Evolutionary conservation across 2,329 filamentous ascomycete genomes (phyloP), one percentile per base, ranked within the genome.

Genomic region (Aureobasidium zeae): DNA sequence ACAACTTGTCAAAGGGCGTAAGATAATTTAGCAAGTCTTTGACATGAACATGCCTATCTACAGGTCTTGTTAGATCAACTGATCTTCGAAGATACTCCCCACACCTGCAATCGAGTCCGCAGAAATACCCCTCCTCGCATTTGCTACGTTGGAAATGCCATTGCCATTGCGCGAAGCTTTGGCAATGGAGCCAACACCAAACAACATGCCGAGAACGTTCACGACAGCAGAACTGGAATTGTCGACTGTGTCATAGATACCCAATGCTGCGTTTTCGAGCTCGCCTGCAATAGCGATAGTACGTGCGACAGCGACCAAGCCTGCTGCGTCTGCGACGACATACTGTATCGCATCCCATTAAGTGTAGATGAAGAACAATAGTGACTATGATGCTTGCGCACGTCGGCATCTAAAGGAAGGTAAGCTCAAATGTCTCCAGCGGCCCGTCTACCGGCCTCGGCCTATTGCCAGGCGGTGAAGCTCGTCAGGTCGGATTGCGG

Each of bases 171-270:
- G 45, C 26, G 16, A 29, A 20, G 31, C 44, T 42, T 47, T 49
- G 13, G 45, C 44, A 35, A 49, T 48, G 16, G 28, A 6, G 20
- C 39, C 45, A 25, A 49, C 38, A 31, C 47, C 47, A 13, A 49
- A 4, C 15, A 49, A n/a, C 47, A 49, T 49, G 25, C 47, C 47
- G 11, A 49, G 20, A 10, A 49, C 36, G 17, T 49, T 49, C 25
- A 49, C 30, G 15, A 49, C 19, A 10, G 47, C 47, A 20, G 37
- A 30, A 11, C 31, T 37, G 1, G 47, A 38, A 19, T 48, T 39
- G 15, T 49, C 10, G 22, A 49, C 48, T n/a, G 38, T 49, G 22
- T 47, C 45, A 33, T 49, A 49, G 12, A 47, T 19, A 16, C 26
- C 48, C 11, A 49, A 35, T 17, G 37, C 48, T 5, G 32, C 19